phyloP scores from a whole-genome alignment of 129 eudicot genomes.

The Erigeron canadensis region DNA sequence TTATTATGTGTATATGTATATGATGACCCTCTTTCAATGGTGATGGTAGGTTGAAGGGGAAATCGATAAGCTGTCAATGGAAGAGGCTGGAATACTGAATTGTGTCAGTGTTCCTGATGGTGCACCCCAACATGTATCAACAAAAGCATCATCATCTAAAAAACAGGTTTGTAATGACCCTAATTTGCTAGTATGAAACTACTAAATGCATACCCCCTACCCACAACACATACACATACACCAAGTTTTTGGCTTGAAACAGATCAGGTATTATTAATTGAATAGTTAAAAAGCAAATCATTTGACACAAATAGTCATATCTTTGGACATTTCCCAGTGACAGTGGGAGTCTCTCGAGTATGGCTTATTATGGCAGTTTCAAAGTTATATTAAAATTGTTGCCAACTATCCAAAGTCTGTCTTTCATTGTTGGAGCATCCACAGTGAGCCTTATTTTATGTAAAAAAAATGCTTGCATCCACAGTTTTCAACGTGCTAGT shows the following conservation, averaged over 20 bases:
- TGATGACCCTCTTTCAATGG: constrained; percentile 21
- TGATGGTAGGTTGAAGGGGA: constrained; percentile 90
- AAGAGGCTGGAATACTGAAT: constrained; percentile 74
- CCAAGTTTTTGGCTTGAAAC: background rate
- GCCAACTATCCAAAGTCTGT: background rate
- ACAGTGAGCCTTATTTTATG: too few species aligned
- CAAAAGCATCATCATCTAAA: constrained; percentile 46
- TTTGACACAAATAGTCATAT: too few species aligned
- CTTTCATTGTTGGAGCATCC: too few species aligned
- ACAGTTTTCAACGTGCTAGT: too few species aligned
- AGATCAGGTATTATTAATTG: background rate
- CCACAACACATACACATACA: background rate
- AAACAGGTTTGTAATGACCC: constrained; percentile 51
- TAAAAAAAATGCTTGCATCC: too few species aligned
- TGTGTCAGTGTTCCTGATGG: constrained; percentile 94
- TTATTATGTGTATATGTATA: constrained; percentile 13
- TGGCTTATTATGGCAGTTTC: background rate
- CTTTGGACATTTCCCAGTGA: background rate
- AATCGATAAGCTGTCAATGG: constrained; percentile 85
- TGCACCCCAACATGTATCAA: constrained; percentile 76
- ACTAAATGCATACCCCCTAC: constrained; percentile 3
- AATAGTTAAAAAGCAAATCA: too few species aligned
- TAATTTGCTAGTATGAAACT: constrained; percentile 6
- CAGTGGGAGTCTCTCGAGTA: background rate
- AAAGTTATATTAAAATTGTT: background rate